These are phyloP conservation scores for Lathyrus oleraceus DNA, from an alignment of 306 rosid genomes.

Conservation along the genomic window DNA sequence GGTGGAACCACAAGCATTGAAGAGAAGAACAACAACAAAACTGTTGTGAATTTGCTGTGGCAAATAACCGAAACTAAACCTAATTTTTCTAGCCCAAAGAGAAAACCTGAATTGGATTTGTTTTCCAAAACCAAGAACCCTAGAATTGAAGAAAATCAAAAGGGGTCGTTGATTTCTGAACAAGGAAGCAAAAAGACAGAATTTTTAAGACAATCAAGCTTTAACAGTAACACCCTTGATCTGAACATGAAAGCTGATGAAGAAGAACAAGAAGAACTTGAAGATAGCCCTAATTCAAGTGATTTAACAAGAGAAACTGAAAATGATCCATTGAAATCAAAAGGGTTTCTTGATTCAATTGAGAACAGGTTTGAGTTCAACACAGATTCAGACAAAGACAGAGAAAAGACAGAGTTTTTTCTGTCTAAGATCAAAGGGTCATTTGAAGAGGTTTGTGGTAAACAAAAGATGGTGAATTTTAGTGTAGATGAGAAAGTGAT, in stretches of 20 bases:
- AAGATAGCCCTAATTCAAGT: constrained; percentile 54
- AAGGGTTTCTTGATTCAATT: constrained; percentile 53
- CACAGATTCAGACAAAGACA: constrained; percentile 48
- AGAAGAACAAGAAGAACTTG: constrained; percentile 51
- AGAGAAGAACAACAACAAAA: constrained; percentile 31
- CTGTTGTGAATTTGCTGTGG: constrained; percentile 62
- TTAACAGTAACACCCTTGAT: constrained; percentile 53
- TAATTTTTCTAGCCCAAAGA: constrained; percentile 53
- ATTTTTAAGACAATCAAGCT: constrained; percentile 72
- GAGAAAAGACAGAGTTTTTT: constrained; percentile 57
- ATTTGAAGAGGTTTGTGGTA: constrained; percentile 58
- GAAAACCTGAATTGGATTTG: constrained; percentile 67
- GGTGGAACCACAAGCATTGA: constrained; percentile 44
- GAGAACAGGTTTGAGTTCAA: constrained; percentile 56
- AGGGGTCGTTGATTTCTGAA: constrained; percentile 36
- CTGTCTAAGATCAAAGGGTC: constrained; percentile 53
- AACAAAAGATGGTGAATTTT: constrained; percentile 47
- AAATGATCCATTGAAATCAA: constrained; percentile 39
- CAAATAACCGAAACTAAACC: constrained; percentile 48
- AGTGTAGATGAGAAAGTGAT: constrained; percentile 73
- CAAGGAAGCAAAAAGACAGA: constrained; percentile 37
- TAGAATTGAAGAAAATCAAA: constrained; percentile 53
- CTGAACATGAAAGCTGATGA: constrained; percentile 72
- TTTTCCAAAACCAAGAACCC: constrained; percentile 52
- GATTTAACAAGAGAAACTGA: constrained; percentile 64